phyloP scores from a whole-genome alignment of 179 eudicot species.

The Silene noctiflora region DNA sequence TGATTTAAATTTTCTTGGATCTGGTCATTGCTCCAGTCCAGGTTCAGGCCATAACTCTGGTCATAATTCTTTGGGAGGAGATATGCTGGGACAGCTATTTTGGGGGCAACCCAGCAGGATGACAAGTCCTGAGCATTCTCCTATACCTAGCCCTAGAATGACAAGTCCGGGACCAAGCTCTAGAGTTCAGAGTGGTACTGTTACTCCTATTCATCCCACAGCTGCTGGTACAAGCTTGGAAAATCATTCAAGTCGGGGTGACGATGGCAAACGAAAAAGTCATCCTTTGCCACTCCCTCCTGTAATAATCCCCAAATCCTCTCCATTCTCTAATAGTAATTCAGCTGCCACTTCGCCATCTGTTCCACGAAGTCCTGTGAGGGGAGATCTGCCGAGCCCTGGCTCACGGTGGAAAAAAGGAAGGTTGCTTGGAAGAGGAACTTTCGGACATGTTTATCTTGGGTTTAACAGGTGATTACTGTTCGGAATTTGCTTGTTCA shows the following conservation, averaged over 20 bases:
- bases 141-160: constrained; percentile 88
- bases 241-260: constrained; percentile 5
- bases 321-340: constrained; percentile 74
- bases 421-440: constrained; percentile 86
- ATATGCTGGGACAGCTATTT: constrained; percentile 70
- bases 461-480: constrained; percentile 83
- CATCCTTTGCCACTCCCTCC: constrained; percentile 97
- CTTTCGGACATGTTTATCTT: constrained; percentile 92
- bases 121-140: constrained; percentile 84
- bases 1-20: constrained; percentile 74
- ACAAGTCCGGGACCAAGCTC: constrained; percentile 97
- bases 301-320: constrained; percentile 50
- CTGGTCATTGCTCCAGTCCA: constrained; percentile 96
- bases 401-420: constrained; percentile 91
- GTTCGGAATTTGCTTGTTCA: too few relatives aligned
- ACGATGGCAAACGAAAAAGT: constrained; percentile 28
- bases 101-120: constrained; percentile 97
- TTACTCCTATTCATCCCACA: constrained; percentile 90
- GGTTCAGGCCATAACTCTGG: constrained; percentile 96
- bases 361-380: constrained; percentile 87
- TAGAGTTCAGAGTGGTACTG: constrained; percentile 92
- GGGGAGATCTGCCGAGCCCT: constrained; percentile 79
- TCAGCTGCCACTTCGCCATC: constrained; percentile 93
- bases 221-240: constrained; percentile 61
- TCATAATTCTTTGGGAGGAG: constrained; percentile 93